Evolutionary conservation across 306 rosid species (phyloP), one percentile per base, ranked within the genome.

Genomic region (Neltuma alba): DNA sequence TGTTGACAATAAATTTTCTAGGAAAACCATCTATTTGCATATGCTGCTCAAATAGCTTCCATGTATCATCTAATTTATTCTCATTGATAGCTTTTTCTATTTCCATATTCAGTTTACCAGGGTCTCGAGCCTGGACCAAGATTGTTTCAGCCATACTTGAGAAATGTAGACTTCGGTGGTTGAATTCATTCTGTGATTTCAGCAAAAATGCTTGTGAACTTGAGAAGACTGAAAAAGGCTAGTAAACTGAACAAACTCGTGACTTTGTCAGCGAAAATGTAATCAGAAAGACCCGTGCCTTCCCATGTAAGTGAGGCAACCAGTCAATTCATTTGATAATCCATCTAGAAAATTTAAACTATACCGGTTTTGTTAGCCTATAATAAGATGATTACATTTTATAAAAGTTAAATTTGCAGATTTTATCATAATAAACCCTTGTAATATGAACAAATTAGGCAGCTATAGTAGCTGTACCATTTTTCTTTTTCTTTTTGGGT

Each of bases 11-110:
- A 75, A 89, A 90, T 81, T 89, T 94, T 83, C 96, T 87, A 36
- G 96, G 96, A 77, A 92, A 92, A 11, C 98, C 98, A 54, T 89
- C 94, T 89, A 90, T 83, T 69, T 85, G 87, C 90, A 90, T 80
- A 85, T 90, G 93, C 79, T 85, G 94, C 83, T 92, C 88, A 75
- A 88, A 85, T 71, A 94, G 89, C 74, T 87, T 89, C 97, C 97
- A 94, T 25, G 88, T 84, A 85, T 89, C 86, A 34, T 85, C 83
- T 60, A 89, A 87, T 74, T 85, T 88, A 75, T 77, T 70, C 37
- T 72, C 93, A 9, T 55, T 58, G 23, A 94, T 80, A 71, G 94
- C 89, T 67, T 84, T 77, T 58, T 88, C 84, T 80, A 92, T 89
- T 38, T 94, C 96, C 63, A 74, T 34, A 67, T 83, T 87, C 81